Base-by-base conservation (phyloP, 495 filamentous ascomycete species). In the Aspergillus bridgeri region DNA sequence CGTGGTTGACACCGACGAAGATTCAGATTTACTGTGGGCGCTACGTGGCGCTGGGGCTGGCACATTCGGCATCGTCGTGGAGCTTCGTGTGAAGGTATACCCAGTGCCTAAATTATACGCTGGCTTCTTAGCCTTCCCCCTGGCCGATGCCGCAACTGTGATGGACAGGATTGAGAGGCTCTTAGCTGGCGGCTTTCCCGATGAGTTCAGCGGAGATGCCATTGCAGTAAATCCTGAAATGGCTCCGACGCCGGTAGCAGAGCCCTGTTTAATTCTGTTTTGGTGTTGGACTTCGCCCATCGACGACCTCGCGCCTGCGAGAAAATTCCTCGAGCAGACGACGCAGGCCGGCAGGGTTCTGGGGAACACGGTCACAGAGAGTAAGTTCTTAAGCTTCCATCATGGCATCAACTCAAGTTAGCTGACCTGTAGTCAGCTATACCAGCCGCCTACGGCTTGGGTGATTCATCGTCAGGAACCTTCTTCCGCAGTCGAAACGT, bases 11-110 rank as follows among this genome's bases (percentile, higher is more conserved):
- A 75, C 74, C 0, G 64, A 72, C 46, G 64, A 65, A 33, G 51
- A 60, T 7, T 2, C 8, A 25, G 57, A 42, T 3, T 49, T 76
- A 54, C 53, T 78, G 43, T 66, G 64, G 42, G 69, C 53, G 0
- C 66, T 80, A 27, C 69, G 73, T 0, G 75, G 75, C 1, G 72
- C 58, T 23, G 75, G 75, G 18, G 44, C 25, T 6, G 67, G 73
- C 6, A 60, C 49, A n/a, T 65, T 74, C 15, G 75, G 75, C 3
- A 62, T 77, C 2, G 68, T 79, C 42, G 65, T 72, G 2, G 73
- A 77, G 53, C 19, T 75, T 15, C 65, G 63, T 0, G 65, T 75
- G 45, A 74, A 67, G 62, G 63, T 75, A 2, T 75, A 75, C 51
- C 66, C 69, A 17, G 33, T 53, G 18, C 49, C 42, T 3, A 48